Base-by-base conservation (phyloP, 2,329 filamentous ascomycete genomes). In the Phyllachora maydis region DNA sequence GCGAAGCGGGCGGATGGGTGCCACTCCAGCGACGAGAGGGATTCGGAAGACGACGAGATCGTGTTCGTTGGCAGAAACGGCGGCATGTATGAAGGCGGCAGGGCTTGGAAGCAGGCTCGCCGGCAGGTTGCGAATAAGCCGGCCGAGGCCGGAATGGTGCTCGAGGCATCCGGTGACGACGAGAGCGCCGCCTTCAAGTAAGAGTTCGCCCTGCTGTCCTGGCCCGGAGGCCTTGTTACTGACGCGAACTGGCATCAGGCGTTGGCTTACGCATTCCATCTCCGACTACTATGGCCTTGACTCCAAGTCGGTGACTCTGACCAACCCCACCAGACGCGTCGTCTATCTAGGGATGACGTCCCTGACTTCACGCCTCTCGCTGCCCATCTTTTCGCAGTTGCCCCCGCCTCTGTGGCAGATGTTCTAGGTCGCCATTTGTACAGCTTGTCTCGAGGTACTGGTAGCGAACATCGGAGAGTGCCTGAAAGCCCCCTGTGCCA, bases 191-290 rank as follows among this genome's bases (percentile, higher is more conserved):
- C 73, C 4, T 93, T 92, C 52, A 82, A 78, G 72, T 85, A 50
- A 39, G 71, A 62, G 18, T 22, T 16, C 25, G 19, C 14, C 15
- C 18, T 18, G 7, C 16, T 18, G 7, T 18, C 7, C 7, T n/a
- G 16, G n/a, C 7, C 16, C 16, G 16, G n/a, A 18, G 16, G 16
- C 7, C n/a, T 18, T 18, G 7, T 19, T 25, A 26, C 17, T 25
- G 17, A 11, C 16, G 16, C 15, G 19, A 24, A 33, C 33, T 36
- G 16, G 8, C n/a, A 23, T 15, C 30, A 85, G 77, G 34, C 76
- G 85, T 32, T 95, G 83, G 77, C 65, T 95, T 25, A 79, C 90
- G 2, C 83, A 95, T 47, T 76, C 78, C 28, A 83, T 95, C 32
- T 85, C 79, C 7, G 67, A 74, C 19, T 95, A 95, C 46, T 95